These are phyloP conservation scores for Blepharisma japonicum DNA, from an alignment of 73 alveolate genomes.

Conservation along the genomic window DNA sequence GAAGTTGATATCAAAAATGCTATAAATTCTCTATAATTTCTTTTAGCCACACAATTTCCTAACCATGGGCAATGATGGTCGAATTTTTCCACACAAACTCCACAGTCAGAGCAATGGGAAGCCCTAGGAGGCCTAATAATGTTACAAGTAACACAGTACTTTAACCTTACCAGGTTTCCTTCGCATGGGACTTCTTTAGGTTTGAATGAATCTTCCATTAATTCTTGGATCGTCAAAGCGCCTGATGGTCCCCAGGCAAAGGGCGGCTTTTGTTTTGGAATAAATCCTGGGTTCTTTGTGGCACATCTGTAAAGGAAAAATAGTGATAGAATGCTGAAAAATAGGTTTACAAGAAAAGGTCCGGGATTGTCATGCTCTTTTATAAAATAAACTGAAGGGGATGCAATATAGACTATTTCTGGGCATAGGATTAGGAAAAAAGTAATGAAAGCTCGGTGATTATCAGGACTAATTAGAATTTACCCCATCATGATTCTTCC, in stretches of 20 bases:
- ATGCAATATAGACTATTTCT: neutral
- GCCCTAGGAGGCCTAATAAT: slow-evolving; percentile 91
- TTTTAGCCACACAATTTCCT: slow-evolving; percentile 77
- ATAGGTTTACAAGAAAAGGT: neutral
- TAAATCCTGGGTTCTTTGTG: slow-evolving; percentile 24
- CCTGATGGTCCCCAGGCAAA: slow-evolving; percentile 32
- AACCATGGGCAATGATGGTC: slow-evolving; percentile 92
- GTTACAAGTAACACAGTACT: slow-evolving; percentile 88
- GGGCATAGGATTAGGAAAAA: slow-evolving; percentile 18
- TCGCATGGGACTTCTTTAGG: slow-evolving; percentile 23
- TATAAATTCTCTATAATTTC: slow-evolving; percentile 56
- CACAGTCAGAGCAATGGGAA: slow-evolving; percentile 93
- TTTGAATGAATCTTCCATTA: slow-evolving; percentile 6
- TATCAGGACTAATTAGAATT: slow-evolving; percentile 20
- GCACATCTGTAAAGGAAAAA: neutral
- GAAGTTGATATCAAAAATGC: slow-evolving; percentile 31
- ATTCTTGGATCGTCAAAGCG: neutral
- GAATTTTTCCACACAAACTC: slow-evolving; percentile 89
- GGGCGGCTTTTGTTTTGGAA: slow-evolving; percentile 34
- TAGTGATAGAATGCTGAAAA: neutral
- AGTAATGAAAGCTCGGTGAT: slow-evolving; percentile 17
- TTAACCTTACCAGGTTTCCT: slow-evolving; percentile 21
- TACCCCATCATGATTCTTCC: slow-evolving; percentile 32
- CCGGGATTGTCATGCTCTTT: neutral
- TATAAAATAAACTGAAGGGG: slow-evolving; percentile 18